Base-by-base conservation (phyloP, 192 early-diverging fungal species). In the Coemansia reversa region DNA sequence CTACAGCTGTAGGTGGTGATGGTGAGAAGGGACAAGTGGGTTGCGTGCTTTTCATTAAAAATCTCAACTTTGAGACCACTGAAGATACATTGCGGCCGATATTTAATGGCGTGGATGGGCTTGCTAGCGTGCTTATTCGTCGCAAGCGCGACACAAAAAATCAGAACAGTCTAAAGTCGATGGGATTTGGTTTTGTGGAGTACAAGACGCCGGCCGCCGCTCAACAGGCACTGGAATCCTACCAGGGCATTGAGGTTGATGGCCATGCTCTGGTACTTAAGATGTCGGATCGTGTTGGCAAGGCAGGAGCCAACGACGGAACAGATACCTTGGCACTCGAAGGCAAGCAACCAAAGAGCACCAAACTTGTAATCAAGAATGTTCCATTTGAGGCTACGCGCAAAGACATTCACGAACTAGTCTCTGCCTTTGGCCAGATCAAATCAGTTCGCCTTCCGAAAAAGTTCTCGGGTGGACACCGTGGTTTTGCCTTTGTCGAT, bases 161-260 rank as follows among this genome's bases (percentile, higher is more conserved):
- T 18, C 86, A 89, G 5, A 88, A 86, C 12, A 85, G 84, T n/a
- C 59, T 70, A 60, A 70, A 93, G 63, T 93, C 91, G 42, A 96
- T 96, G 94, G 97, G 97, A 35, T 98, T 96, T 81, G 97, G 97
- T 54, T 98, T 98, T 78, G 84, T 94, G 53, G 95, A 98, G 84
- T 98, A 94, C 83, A 81, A 82, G 49, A 83, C 63, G 35, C 88
- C 91, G 62, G 88, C 93, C 45, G 87, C 89, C 59, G 97, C 97
- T 18, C 74, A 87, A 51, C 83, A 87, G 63, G 94, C 93, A 5
- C 81, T 98, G 61, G 91, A 93, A 68, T 81, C 92, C 4, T 92
- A 93, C 91, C 93, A 97, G 80, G 86, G 89, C 51, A 85, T 85
- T 52, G 82, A 83, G 49, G 72, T 98, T 55, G 97, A 98, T 69